These are phyloP conservation scores for Penicillium cosmopolitanum DNA, from an alignment of 495 filamentous ascomycete species.

Conservation along the genomic window DNA sequence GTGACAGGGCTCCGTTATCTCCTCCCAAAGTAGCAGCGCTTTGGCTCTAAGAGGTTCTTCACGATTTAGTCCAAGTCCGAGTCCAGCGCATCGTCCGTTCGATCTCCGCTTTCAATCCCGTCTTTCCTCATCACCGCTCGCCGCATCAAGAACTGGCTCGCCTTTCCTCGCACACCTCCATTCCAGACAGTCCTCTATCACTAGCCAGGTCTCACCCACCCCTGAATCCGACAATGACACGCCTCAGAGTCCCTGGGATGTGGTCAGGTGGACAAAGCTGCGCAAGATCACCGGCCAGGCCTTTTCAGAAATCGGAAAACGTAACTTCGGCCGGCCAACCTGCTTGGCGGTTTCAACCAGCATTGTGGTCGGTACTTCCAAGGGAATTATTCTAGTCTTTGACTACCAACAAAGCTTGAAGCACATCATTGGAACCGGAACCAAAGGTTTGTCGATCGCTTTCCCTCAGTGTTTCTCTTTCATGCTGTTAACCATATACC, in stretches of 20 bases:
- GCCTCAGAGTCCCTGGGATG: constrained; percentile 83
- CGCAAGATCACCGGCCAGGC: constrained; percentile 85
- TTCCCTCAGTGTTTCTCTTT: background rate
- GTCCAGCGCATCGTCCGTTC: constrained; percentile 87
- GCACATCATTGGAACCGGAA: constrained; percentile 90
- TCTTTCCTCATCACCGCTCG: constrained; percentile 62
- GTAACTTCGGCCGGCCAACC: constrained; percentile 89
- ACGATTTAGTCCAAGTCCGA: constrained; percentile 63
- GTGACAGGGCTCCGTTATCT: constrained; percentile 75
- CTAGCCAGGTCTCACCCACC: constrained; percentile 57
- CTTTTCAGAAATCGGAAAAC: constrained; percentile 93
- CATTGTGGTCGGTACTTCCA: constrained; percentile 90
- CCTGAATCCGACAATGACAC: constrained; percentile 63
- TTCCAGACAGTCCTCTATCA: constrained; percentile 75
- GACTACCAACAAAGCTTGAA: constrained; percentile 96
- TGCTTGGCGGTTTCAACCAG: constrained; percentile 88
- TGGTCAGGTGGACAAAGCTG: constrained; percentile 93
- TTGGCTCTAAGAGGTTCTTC: constrained; percentile 53
- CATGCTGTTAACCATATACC: constrained; percentile 11
- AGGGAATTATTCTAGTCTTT: constrained; percentile 91
- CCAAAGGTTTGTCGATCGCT: constrained; percentile 62
- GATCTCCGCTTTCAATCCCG: constrained; percentile 92
- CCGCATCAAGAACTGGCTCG: constrained; percentile 70
- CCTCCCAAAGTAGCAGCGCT: constrained; percentile 72
- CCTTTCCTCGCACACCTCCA: constrained; percentile 77